A percentile compares a stretch with the other conserved stretches of the same genome.
Conservation (phyloP, 495 filamentous ascomycete genomes). For the Penicillium alfredii region DNA sequence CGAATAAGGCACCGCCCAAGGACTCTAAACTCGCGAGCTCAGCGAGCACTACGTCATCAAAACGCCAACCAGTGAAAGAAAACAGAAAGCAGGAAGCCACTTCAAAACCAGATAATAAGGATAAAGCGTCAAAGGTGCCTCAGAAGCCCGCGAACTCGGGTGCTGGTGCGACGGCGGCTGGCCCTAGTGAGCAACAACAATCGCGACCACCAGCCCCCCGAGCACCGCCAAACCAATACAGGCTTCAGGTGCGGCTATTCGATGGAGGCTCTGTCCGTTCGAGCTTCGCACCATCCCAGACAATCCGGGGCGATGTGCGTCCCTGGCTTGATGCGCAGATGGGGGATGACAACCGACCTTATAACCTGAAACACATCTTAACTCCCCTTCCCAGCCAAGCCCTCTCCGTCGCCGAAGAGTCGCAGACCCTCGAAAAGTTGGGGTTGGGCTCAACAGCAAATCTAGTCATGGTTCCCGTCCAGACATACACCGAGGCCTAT, state of each 20-base stretch:
- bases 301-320: conserved; percentile 63
- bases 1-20: not conserved
- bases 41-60: not conserved
- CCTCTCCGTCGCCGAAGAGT: conserved; percentile 69
- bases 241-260: conserved; percentile 76
- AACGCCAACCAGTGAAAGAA: conserved; percentile 6
- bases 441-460: conserved; percentile 72
- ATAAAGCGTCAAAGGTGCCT: conserved; percentile 6
- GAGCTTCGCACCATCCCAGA: conserved; percentile 59
- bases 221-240: conserved; percentile 37
- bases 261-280: conserved; percentile 74
- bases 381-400: conserved; percentile 69
- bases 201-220: conserved; percentile 10
- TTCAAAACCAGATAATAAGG: conserved; percentile 2
- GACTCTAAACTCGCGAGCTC: not conserved
- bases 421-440: conserved; percentile 55
- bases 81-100: conserved; percentile 5
- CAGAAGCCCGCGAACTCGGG: conserved; percentile 14
- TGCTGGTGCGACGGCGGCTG: conserved; percentile 1
- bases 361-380: conserved; percentile 78
- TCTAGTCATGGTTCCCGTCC: conserved; percentile 70
- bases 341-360: conserved; percentile 51
- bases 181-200: conserved; percentile 10
- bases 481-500: conserved; percentile 59
- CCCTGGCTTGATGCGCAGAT: conserved; percentile 63